Conservation (phyloP, 2,329 filamentous ascomycete genomes). For the Colletotrichum sp. region DNA sequence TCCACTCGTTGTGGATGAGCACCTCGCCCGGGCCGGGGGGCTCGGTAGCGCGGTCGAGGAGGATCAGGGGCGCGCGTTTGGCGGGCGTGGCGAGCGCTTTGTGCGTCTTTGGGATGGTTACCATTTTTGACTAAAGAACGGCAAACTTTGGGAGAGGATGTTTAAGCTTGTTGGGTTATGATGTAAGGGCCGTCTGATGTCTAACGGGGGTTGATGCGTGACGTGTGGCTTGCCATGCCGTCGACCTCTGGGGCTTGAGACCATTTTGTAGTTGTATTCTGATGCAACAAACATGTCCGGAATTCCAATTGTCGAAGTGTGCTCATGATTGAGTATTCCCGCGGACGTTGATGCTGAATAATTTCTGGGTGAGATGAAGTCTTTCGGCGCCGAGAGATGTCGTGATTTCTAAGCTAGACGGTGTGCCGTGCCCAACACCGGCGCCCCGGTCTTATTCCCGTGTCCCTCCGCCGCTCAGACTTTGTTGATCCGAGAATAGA, state of each 20-base stretch:
- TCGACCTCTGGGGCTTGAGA: neutral
- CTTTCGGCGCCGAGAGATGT: neutral
- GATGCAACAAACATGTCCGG: neutral
- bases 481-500: neutral
- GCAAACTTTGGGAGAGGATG: neutral
- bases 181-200: neutral
- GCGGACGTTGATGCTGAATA: neutral
- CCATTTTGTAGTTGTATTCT: neutral
- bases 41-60: conserved; percentile 27
- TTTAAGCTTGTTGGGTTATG: neutral
- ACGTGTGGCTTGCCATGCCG: neutral
- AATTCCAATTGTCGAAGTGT: neutral
- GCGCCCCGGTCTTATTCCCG: neutral
- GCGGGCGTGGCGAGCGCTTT: conserved; percentile 27
- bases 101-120: conserved; percentile 28
- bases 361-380: neutral
- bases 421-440: neutral
- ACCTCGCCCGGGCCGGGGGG: conserved; percentile 50
- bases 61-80: conserved; percentile 26
- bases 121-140: neutral
- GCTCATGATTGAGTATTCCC: neutral
- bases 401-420: conserved; percentile 16
- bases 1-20: conserved; percentile 62
- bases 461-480: neutral
- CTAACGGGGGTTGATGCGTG: neutral